Evolutionary conservation across 257 asterid species (phyloP).

Genomic region (Solanum appendiculatum): DNA sequence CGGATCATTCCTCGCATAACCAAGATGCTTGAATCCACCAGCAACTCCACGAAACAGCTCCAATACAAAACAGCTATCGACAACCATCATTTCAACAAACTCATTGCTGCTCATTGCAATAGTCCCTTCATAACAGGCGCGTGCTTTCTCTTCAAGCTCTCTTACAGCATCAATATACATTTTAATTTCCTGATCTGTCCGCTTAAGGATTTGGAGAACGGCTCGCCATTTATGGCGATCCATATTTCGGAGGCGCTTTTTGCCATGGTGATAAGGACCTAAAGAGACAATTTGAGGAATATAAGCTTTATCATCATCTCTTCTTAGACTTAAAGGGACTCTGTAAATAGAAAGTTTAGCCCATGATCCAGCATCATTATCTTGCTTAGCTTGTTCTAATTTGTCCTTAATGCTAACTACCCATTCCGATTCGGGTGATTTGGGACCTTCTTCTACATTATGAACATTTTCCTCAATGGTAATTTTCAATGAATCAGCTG

Average conservation of each 20-base stretch:
- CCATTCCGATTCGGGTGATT: conserved; percentile 52
- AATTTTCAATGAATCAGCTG: conserved; percentile 12
- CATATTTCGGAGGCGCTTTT: conserved; percentile 46
- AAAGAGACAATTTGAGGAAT: conserved; percentile 67
- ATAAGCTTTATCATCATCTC: conserved; percentile 60
- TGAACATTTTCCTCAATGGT: conserved; percentile 2
- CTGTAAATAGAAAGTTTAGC: conserved; percentile 54
- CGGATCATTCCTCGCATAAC: conserved; percentile 70
- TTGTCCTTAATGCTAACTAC: conserved; percentile 50
- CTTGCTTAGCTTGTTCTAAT: conserved; percentile 51
- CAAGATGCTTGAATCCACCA: conserved; percentile 47
- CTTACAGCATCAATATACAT: conserved; percentile 40
- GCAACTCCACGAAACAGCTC: conserved; percentile 73
- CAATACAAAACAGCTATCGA: conserved; percentile 61
- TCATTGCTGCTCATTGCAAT: conserved; percentile 50
- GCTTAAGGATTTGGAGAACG: conserved; percentile 39
- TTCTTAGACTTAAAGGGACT: conserved; percentile 56
- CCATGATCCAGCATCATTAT: conserved; percentile 56
- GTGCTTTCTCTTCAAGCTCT: conserved; percentile 49
- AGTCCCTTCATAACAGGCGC: conserved; percentile 63
- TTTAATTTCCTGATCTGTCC: conserved; percentile 41
- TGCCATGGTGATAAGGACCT: conserved; percentile 76
- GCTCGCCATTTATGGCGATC: conserved; percentile 87
- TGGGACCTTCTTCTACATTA: conserved; percentile 12
- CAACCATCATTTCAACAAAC: conserved; percentile 75